A percentile compares a stretch with the other conserved stretches of the same genome.
Evolutionary conservation across 164 flowering plant genomes (phyloP).

Genomic region (Paratinospora sagittata): DNA sequence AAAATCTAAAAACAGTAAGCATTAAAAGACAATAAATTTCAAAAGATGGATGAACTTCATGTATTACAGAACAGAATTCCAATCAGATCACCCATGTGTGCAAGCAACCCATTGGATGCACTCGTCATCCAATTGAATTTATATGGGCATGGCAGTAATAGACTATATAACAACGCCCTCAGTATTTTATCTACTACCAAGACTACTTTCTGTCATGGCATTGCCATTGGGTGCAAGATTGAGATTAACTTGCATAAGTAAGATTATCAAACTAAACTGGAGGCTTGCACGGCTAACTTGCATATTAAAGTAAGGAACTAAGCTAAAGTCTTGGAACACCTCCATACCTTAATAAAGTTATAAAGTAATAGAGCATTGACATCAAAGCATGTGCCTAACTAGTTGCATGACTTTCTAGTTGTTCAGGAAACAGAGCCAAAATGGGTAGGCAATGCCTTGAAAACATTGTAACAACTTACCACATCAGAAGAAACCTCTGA

Average conservation of each 20-base stretch:
- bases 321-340: background rate
- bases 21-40: background rate
- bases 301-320: too few species aligned
- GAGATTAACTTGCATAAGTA: background rate
- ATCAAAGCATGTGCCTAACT: background rate
- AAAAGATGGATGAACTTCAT: background rate
- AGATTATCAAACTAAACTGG: too few species aligned
- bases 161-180: too few species aligned
- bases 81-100: too few species aligned
- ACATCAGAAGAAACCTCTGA: conserved; percentile 48
- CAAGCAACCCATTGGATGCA: too few species aligned
- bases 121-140: too few species aligned
- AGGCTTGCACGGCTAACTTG: background rate
- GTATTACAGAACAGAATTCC: too few species aligned
- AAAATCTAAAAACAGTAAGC: background rate
- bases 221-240: too few species aligned
- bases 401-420: background rate
- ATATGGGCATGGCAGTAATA: too few species aligned
- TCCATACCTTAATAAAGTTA: background rate
- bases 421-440: background rate
- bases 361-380: too few species aligned
- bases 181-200: too few species aligned
- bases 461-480: conserved; percentile 26
- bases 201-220: too few species aligned
- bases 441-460: background rate